Evolutionary conservation across 2,329 filamentous ascomycete species (phyloP).

Genomic region (Talaromyces sp.): DNA sequence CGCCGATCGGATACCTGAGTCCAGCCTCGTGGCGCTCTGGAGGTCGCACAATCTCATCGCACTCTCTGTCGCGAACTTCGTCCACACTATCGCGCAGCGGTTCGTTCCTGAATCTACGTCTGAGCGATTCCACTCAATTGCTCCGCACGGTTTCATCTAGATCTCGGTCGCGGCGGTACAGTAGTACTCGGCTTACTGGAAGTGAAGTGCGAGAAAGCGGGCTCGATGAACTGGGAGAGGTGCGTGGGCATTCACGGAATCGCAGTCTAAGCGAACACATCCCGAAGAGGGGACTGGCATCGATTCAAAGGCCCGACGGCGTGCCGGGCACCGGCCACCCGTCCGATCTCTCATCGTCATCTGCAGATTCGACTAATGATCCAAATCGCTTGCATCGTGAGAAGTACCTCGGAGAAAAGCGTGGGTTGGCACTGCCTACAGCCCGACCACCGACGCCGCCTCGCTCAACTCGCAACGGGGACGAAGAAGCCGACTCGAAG

Average conservation of each 20-base stretch:
- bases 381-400: slow-evolving; percentile 63
- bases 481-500: slow-evolving; percentile 50
- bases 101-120: slow-evolving; percentile 33
- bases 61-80: slow-evolving; percentile 41
- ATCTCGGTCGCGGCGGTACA: slow-evolving; percentile 39
- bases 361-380: slow-evolving; percentile 43
- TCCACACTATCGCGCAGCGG: slow-evolving; percentile 39
- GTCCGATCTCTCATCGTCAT: slow-evolving; percentile 44
- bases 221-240: slow-evolving; percentile 27
- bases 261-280: slow-evolving; percentile 86
- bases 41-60: slow-evolving; percentile 59
- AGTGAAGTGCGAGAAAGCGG: slow-evolving; percentile 23
- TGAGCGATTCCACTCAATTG: slow-evolving; percentile 36
- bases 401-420: slow-evolving; percentile 71
- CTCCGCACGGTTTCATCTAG: slow-evolving; percentile 30
- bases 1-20: slow-evolving; percentile 58
- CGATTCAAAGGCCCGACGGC: slow-evolving; percentile 66
- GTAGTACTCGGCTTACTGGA: slow-evolving; percentile 32
- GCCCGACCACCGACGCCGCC: slow-evolving; percentile 73
- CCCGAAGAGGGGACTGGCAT: slow-evolving; percentile 65
- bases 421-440: slow-evolving; percentile 63
- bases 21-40: slow-evolving; percentile 44
- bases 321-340: slow-evolving; percentile 59
- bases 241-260: slow-evolving; percentile 60
- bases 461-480: slow-evolving; percentile 62